Conservation (phyloP, 805 yeast genomes). For the Scheffersomyces stipitis region DNA sequence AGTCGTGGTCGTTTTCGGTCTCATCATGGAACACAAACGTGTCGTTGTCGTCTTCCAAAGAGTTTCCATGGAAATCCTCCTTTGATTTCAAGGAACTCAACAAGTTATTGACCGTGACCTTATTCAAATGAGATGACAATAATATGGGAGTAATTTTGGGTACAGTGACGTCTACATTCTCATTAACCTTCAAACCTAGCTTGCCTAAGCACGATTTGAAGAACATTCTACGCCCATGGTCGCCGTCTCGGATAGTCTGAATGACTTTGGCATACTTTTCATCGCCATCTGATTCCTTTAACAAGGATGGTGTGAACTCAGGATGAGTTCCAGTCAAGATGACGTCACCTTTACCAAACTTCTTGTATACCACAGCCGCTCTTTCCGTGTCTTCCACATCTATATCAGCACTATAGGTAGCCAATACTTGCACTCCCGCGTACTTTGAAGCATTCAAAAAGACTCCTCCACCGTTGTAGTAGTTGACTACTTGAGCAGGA, state of each 20-base stretch:
- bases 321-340: constrained; percentile 87
- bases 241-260: constrained; percentile 40
- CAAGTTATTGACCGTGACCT: constrained; percentile 31
- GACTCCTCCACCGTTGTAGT: constrained; percentile 88
- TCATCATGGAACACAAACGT: constrained; percentile 51
- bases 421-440: constrained; percentile 67
- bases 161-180: constrained; percentile 39
- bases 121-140: constrained; percentile 43
- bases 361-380: constrained; percentile 75
- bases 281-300: constrained; percentile 37
- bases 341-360: constrained; percentile 73
- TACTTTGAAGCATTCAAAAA: constrained; percentile 72
- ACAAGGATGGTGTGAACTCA: constrained; percentile 64
- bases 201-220: constrained; percentile 54
- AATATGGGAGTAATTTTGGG: constrained; percentile 73
- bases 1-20: constrained; percentile 21
- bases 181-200: constrained; percentile 70
- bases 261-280: constrained; percentile 29
- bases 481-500: constrained; percentile 36
- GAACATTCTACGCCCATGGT: constrained; percentile 53
- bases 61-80: constrained; percentile 29
- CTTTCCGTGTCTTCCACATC: constrained; percentile 46
- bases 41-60: constrained; percentile 55
- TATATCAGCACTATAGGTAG: constrained; percentile 56
- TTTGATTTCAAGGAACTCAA: constrained; percentile 40